Evolutionary conservation across 306 rosid genomes (phyloP).

Genomic region (Prunus persica): Prunus_persica_NCBIv2 NC_034014.1:8128001-8128500

Average conservation of each 20-base stretch:
- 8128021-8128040: not conserved
- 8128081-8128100: not conserved
- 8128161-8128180: not conserved
- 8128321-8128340: conserved; percentile 44
- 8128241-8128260: conserved; percentile 12
- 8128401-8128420: conserved; percentile 62
- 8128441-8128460: conserved; percentile 61
- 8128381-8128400: conserved; percentile 58
- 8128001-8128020: not conserved
- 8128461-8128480: conserved; percentile 45
- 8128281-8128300: conserved; percentile 76
- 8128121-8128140: not conserved
- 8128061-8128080: not conserved
- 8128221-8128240: not conserved
- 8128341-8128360: conserved; percentile 24
- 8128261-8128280: conserved; percentile 93
- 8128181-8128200: not conserved
- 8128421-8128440: conserved; percentile 61
- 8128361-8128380: conserved; percentile 34
- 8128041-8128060: not conserved
- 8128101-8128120: not conserved
- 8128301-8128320: conserved; percentile 58
- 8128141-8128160: not conserved
- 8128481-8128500: conserved; percentile 60
- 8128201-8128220: not conserved